Conservation (phyloP, 768 basidiomycete genomes). For the Lentinula sp. region DNA sequence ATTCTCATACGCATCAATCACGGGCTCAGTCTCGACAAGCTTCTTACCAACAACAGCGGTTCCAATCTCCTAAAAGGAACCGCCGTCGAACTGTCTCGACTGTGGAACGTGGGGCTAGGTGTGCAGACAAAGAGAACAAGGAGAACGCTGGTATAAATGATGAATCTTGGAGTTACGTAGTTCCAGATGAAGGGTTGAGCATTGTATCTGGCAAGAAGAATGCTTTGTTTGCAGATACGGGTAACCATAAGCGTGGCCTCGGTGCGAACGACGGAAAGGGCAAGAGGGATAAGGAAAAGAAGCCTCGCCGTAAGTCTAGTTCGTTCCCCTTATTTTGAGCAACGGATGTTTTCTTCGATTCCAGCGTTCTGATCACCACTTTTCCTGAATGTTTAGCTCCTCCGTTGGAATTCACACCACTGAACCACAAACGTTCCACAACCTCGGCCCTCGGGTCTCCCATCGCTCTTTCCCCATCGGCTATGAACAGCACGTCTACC, state of each 20-base stretch:
- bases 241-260: conserved; percentile 11
- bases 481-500: conserved; percentile 25
- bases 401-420: conserved; percentile 45
- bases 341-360: not conserved
- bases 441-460: conserved; percentile 44
- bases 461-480: conserved; percentile 32
- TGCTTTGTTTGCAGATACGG: conserved; percentile 25
- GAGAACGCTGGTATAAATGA: conserved; percentile 17
- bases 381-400: conserved; percentile 34
- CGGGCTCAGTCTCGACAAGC: conserved; percentile 4
- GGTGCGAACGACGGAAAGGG: conserved; percentile 22
- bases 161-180: conserved; percentile 34
- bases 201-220: conserved; percentile 47
- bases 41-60: conserved; percentile 10
- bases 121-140: conserved; percentile 34
- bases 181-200: conserved; percentile 23
- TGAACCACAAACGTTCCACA: conserved; percentile 40
- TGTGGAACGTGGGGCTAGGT: conserved; percentile 10
- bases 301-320: conserved; percentile 44
- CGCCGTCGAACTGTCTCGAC: conserved; percentile 8
- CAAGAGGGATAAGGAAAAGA: conserved; percentile 49
- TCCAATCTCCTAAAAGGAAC: conserved; percentile 2
- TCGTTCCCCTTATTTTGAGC: not conserved
- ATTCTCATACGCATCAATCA: not conserved
- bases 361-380: conserved; percentile 2